These are phyloP conservation scores for Fragaria nilgerrensis DNA, from an alignment of 306 rosid genomes.

Conservation along the genomic window DNA sequence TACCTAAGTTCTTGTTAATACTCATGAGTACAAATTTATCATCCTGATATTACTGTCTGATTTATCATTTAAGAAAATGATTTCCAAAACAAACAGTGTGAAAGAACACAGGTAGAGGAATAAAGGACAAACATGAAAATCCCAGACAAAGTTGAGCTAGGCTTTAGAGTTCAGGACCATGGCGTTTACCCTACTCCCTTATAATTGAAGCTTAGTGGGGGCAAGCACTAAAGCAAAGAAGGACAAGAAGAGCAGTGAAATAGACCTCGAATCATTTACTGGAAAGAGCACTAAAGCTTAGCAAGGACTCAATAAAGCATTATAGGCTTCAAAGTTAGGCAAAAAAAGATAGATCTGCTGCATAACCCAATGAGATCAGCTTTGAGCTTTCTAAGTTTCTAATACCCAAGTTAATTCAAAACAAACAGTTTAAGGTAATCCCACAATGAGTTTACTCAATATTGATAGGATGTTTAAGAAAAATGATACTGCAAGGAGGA, in stretches of 20 bases:
- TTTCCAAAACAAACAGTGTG: background rate
- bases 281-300: conserved; percentile 15
- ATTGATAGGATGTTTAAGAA: background rate
- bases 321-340: background rate
- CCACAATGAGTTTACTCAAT: background rate
- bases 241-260: background rate
- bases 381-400: background rate
- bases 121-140: background rate
- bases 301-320: conserved; percentile 8
- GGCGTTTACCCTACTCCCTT: conserved; percentile 4
- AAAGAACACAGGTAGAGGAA: background rate
- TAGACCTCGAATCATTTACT: conserved; percentile 8
- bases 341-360: conserved; percentile 7
- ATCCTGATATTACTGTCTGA: no score
- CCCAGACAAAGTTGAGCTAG: background rate
- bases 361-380: background rate
- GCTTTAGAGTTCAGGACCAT: background rate
- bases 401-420: background rate
- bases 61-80: background rate
- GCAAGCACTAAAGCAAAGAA: conserved; percentile 14
- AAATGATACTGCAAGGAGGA: background rate
- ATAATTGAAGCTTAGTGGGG: conserved; percentile 23
- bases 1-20: no score
- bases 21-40: no score
- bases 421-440: background rate